Percentiles rank a stretch among this genome's conserved stretches.
Evolutionary conservation across 2,329 filamentous ascomycete species (phyloP).

Genomic region (Calonectria multiphialidica): DNA sequence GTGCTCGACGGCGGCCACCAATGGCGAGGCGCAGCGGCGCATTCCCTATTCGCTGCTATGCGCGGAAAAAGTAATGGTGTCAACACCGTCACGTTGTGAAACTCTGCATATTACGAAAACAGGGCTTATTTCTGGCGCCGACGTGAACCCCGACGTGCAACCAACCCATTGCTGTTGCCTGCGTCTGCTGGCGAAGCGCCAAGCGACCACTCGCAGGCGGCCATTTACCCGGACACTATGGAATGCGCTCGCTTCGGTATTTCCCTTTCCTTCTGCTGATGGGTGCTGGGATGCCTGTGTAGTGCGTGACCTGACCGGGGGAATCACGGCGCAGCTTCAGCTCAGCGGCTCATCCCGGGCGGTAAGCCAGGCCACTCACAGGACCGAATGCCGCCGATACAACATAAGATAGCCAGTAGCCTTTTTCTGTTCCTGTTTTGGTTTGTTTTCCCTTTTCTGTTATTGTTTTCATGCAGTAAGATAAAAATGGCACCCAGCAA

Average conservation of each 20-base stretch:
- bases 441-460: neutral
- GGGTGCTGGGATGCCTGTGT: neutral
- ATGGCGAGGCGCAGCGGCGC: constrained; percentile 36
- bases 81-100: constrained; percentile 3
- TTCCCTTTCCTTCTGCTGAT: neutral
- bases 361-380: constrained; percentile 13
- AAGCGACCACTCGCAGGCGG: neutral
- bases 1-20: constrained; percentile 32
- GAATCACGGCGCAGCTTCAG: constrained; percentile 14
- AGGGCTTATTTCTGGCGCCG: neutral
- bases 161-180: neutral
- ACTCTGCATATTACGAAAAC: constrained; percentile 16
- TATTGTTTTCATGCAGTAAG: neutral
- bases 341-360: constrained; percentile 4
- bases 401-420: neutral
- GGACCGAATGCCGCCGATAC: constrained; percentile 1
- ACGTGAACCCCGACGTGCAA: neutral
- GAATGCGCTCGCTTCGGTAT: neutral
- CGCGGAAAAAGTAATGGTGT: constrained; percentile 24
- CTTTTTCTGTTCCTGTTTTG: neutral
- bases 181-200: neutral
- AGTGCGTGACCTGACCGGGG: neutral
- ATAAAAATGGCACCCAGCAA: neutral
- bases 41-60: constrained; percentile 31
- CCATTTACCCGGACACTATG: neutral